Evolutionary conservation across 176 grass and related monocot genomes (phyloP), one percentile per base, ranked within the genome.

Genomic region (Eragrostis curvula): DNA sequence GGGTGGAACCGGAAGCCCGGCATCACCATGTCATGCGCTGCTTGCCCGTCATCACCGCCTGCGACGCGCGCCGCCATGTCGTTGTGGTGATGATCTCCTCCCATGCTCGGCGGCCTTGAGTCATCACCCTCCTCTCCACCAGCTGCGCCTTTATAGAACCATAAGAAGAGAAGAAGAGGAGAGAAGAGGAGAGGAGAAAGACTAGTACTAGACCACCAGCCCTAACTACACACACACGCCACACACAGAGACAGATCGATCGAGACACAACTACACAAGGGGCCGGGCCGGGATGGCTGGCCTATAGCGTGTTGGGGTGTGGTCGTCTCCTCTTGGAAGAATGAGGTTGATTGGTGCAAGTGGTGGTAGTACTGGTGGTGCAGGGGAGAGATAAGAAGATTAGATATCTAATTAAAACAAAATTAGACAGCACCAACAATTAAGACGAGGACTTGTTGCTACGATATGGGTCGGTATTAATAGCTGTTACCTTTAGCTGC

Each of bases 1-100:
- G 96, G 96, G 84, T 99, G 93, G 93, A 99, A 99, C n/a, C 96
- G 90, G 85, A 99, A 99, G 27, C 96, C 96, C 7, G 96, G 96
- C 96, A 99, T 99, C 85, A 99, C 87, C 42, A 90, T 92, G 85
- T 99, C 93, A 41, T 96, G 69, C 62, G 70, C 72, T 40, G 87
- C 89, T 14, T 94, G 89, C 24, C 74, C 94, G 47, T 74, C 45
- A 12, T 77, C 86, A 0, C 53, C 87, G 21, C 79, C 73, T 0
- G 58, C 68, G 17, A 58, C 77, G 51, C 81, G 62, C 12, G 77
- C 71, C 68, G 80, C 74, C 59, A 71, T 46, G 16, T 49, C 72
- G 13, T 83, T 21, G 36, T 66, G 66, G 25, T 81, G 55, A 8
- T 55, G 39, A 32, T 24, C 70, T 74, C 80, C 86, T 2, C 81